Evolutionary conservation across 495 filamentous ascomycete species (phyloP).

Genomic region (Thozetella sp.): DNA sequence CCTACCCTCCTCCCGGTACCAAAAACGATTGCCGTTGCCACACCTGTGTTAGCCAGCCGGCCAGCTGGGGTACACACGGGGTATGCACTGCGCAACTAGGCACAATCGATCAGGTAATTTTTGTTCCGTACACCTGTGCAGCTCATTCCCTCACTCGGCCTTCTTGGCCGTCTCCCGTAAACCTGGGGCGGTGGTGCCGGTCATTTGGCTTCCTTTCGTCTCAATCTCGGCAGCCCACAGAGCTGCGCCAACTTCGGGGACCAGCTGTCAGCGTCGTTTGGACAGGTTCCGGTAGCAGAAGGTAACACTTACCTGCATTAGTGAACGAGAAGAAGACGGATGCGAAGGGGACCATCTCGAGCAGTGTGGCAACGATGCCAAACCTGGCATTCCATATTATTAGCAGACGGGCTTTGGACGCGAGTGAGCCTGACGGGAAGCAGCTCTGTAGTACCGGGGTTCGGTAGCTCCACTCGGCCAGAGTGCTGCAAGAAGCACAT

Average conservation of each 20-base stretch:
- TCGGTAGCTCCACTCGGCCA: too few relatives aligned
- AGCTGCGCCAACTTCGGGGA: conserved; percentile 70
- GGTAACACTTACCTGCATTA: conserved; percentile 62
- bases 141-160: conserved; percentile 43
- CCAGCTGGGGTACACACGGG: conserved; percentile 4
- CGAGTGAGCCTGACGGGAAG: too few relatives aligned
- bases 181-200: conserved; percentile 50
- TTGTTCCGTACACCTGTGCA: conserved; percentile 21
- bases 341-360: conserved; percentile 83
- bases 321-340: conserved; percentile 89
- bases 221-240: conserved; percentile 95
- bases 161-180: conserved; percentile 58
- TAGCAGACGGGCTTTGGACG: conserved; percentile 1
- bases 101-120: conserved; percentile 20
- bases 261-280: conserved; percentile 17
- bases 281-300: neutral
- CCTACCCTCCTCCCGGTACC: conserved; percentile 14
- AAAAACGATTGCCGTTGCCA: conserved; percentile 10
- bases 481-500: too few relatives aligned
- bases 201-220: conserved; percentile 50
- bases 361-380: conserved; percentile 71
- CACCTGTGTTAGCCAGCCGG: conserved; percentile 9
- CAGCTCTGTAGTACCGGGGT: too few relatives aligned
- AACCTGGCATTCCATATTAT: conserved; percentile 59
- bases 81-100: conserved; percentile 8